Evolutionary conservation across 2,329 filamentous ascomycete genomes (phyloP), one percentile per base, ranked within the genome.

Genomic region (Periconia sp.): DNA sequence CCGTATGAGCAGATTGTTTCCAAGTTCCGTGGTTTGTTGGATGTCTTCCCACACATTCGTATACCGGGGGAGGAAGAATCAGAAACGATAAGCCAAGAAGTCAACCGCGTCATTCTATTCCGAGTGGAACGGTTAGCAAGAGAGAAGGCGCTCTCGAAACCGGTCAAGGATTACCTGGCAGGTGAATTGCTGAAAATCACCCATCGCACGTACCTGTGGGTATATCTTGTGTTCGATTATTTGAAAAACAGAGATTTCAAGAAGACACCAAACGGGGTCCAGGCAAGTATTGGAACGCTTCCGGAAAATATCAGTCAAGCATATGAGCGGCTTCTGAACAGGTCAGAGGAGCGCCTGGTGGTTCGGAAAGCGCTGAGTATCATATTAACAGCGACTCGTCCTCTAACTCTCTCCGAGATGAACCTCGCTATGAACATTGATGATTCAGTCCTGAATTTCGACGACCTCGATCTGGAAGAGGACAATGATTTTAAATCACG

Each of bases 1-100:
- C 23, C 23, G 8, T 27, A 27, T 27, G 5, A 27, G 8, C 23
- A 27, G 23, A 27, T 27, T 27, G 23, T 27, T 8, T 27, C 23
- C 23, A 27, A 27, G 8, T 27, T 27, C 8, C 5, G 23, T 3
- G 23, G 23, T 27, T 8, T 27, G 23, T 27, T 27, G 8, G 8
- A 57, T 37, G 41, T 31, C 41, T 62, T 60, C 50, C 57, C 59
- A 44, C 49, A 49, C 35, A 60, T 63, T 45, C 57, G 42, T 40
- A 63, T 61, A 55, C 59, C 60, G 43, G 57, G 60, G 11, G 60
- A 63, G 52, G 59, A 61, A 20, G 55, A 58, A 49, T 63, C 57
- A 35, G 55, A 57, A 43, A 56, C 45, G 15, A 63, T 61, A 37
- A 56, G 60, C 31, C 53, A 60, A 54, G 59, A 63, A 49, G 49